A percentile compares a stretch with the other conserved stretches of the same genome.
Conservation (phyloP, 805 yeast genomes). For the Crinitomyces ghanaensis region DNA sequence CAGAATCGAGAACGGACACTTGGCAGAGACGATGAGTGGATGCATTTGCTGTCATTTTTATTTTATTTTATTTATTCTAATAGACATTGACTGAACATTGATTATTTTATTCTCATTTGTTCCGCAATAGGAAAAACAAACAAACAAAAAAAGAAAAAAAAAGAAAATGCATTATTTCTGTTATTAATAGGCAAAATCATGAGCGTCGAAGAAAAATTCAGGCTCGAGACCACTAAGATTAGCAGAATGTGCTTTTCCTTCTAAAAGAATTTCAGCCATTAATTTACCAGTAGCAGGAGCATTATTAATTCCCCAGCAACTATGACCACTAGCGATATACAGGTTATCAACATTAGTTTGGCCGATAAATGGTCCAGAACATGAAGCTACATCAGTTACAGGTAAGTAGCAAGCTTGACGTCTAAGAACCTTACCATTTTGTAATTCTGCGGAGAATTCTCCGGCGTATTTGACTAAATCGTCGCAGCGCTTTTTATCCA, state of each 20-base stretch:
- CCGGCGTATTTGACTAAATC: slow-evolving; percentile 74
- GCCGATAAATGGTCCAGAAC: slow-evolving; percentile 89
- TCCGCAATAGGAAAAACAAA: neutral
- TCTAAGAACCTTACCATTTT: slow-evolving; percentile 62
- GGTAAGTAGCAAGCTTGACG: slow-evolving; percentile 95
- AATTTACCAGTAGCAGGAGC: slow-evolving; percentile 96
- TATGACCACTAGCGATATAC: slow-evolving; percentile 82
- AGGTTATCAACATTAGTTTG: slow-evolving; percentile 77
- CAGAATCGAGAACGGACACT: too few relatives aligned
- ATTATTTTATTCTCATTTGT: too few relatives aligned
- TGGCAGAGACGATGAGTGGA: too few relatives aligned
- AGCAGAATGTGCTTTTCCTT: slow-evolving; percentile 70
- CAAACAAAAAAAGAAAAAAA: too few relatives aligned
- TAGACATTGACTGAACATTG: too few relatives aligned
- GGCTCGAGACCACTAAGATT: slow-evolving; percentile 80
- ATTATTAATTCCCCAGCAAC: slow-evolving; percentile 98
- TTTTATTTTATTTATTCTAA: neutral
- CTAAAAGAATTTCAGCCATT: slow-evolving; percentile 75
- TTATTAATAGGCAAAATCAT: slow-evolving; percentile 4
- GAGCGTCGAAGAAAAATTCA: slow-evolving; percentile 56
- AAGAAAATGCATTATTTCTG: too few relatives aligned
- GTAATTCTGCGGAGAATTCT: slow-evolving; percentile 55
- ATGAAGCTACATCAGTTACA: slow-evolving; percentile 82
- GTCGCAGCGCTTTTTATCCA: slow-evolving; percentile 78
- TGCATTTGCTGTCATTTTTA: slow-evolving; percentile 4